Evolutionary conservation across 768 basidiomycete genomes (phyloP), one percentile per base, ranked within the genome.

Genomic region (Calvatia gigantea): DNA sequence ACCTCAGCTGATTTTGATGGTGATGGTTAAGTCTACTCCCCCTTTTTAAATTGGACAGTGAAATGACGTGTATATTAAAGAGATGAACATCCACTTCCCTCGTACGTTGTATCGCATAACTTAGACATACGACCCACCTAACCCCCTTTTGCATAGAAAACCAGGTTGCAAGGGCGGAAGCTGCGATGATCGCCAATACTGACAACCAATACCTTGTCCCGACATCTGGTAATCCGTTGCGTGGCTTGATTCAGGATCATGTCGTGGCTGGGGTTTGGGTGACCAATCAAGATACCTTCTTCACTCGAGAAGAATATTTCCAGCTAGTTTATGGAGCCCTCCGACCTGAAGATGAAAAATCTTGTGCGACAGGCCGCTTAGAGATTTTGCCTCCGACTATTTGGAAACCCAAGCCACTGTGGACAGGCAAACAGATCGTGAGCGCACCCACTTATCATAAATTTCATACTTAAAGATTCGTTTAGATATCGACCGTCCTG

Each of bases 1-100:
- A n/a, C n/a, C n/a, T 39, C 19, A 60, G 52, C 62, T 37, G 69
- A 62, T 60, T 71, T 72, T 47, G 69, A 70, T 55, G 70, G 70
- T 49, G 70, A 72, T 52, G 70, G 70, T 72, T 56, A 27, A 67
- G 57, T 19, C 50, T 39, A 27, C 9, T 28, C 15, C 21, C 23
- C 23, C 11, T 12, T 21, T 6, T 43, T 19, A 50, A 32, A 41
- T 31, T 29, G n/a, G 21, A 39, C 28, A 12, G 3, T n/a, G 37
- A 23, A 39, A 44, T 54, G 33, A 62, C 19, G 41, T 15, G 19
- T 21, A 19, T 32, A 17, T 43, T 59, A 31, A 32, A 93, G 96
- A 99, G 70, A 99, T 99, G 96, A 99, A 99, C 73, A 94, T 99
- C 46, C 97, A 99, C 75, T 99, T 99, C 63, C 95, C 97, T 63